A percentile compares a stretch with the other conserved stretches of the same genome.
Conservation (phyloP, 805 yeast genomes). For the Candida ipomoeae region DNA sequence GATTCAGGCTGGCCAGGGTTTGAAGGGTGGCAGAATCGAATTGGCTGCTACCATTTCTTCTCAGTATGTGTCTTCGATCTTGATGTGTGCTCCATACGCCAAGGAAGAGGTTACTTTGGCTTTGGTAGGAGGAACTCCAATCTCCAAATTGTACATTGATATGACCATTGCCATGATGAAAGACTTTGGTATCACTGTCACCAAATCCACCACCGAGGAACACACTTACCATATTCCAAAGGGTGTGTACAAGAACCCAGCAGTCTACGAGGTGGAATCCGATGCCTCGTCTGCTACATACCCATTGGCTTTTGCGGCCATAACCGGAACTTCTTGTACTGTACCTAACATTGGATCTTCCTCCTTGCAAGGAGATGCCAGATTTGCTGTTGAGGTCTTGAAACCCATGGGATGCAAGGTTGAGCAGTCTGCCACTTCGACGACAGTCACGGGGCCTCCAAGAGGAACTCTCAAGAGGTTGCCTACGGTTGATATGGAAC, state of each 20-base stretch:
- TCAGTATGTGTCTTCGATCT: slow-evolving; percentile 91
- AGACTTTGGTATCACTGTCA: slow-evolving; percentile 77
- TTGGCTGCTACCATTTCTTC: slow-evolving; percentile 95
- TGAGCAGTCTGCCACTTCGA: slow-evolving; percentile 73
- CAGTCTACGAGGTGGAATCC: slow-evolving; percentile 84
- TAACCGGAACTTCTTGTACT: slow-evolving; percentile 89
- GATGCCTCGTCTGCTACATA: slow-evolving; percentile 98
- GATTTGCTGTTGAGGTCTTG: slow-evolving; percentile 90
- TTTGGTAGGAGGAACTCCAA: slow-evolving; percentile 94
- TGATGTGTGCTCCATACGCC: slow-evolving; percentile 98
- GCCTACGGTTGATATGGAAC: slow-evolving; percentile 90
- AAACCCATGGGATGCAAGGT: slow-evolving; percentile 94
- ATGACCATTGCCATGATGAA: slow-evolving; percentile 97
- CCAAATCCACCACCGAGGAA: slow-evolving; percentile 61
- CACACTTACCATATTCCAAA: slow-evolving; percentile 89
- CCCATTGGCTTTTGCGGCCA: slow-evolving; percentile 95
- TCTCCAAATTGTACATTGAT: slow-evolving; percentile 91
- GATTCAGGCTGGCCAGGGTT: slow-evolving; percentile 62
- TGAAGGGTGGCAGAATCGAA: slow-evolving; percentile 89
- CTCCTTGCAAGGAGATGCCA: slow-evolving; percentile 95
- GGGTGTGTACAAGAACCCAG: slow-evolving; percentile 75
- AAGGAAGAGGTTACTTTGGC: slow-evolving; percentile 79
- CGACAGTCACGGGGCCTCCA: slow-evolving; percentile 90
- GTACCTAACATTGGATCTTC: slow-evolving; percentile 90
- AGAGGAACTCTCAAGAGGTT: slow-evolving; percentile 65